phyloP scores from a whole-genome alignment of 1,284 basidiomycete genomes.

The Pseudozyma hubeiensis region DNA sequence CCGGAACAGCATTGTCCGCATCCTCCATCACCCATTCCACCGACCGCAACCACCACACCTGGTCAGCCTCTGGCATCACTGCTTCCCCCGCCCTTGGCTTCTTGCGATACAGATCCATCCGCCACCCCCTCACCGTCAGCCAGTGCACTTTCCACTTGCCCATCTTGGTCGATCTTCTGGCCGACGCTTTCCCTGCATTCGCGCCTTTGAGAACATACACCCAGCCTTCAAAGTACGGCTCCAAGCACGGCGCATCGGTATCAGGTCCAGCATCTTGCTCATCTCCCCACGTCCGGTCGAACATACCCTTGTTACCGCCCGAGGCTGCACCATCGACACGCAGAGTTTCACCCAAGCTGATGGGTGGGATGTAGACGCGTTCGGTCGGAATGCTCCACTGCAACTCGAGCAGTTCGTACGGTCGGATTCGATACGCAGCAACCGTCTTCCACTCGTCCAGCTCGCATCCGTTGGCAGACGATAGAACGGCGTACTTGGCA shows the following conservation, averaged over 20 bases:
- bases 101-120: slow-evolving; percentile 46
- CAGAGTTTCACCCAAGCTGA: slow-evolving; percentile 13
- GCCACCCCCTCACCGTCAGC: slow-evolving; percentile 49
- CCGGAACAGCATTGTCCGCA: slow-evolving; percentile 8
- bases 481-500: slow-evolving; percentile 41
- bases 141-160: slow-evolving; percentile 61
- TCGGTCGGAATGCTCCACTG: slow-evolving; percentile 51
- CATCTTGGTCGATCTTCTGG: slow-evolving; percentile 10
- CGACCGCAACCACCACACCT: slow-evolving; percentile 26
- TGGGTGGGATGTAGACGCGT: slow-evolving; percentile 42
- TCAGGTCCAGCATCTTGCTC: slow-evolving; percentile 17
- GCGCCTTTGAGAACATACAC: slow-evolving; percentile 53
- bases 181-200: slow-evolving; percentile 11
- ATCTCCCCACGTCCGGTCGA: slow-evolving; percentile 5
- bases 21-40: slow-evolving; percentile 41
- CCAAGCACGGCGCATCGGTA: slow-evolving; percentile 22
- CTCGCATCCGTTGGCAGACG: slow-evolving; percentile 48
- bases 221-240: slow-evolving; percentile 59
- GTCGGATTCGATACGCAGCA: slow-evolving; percentile 40
- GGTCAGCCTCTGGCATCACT: slow-evolving; percentile 22
- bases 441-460: slow-evolving; percentile 59
- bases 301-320: slow-evolving; percentile 1
- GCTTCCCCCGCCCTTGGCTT: slow-evolving; percentile 36
- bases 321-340: not conserved
- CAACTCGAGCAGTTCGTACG: slow-evolving; percentile 57